Percentiles rank a stretch among this genome's conserved stretches.
phyloP scores from a whole-genome alignment of 495 filamentous ascomycete genomes.

The Aspergillus baeticus region DNA sequence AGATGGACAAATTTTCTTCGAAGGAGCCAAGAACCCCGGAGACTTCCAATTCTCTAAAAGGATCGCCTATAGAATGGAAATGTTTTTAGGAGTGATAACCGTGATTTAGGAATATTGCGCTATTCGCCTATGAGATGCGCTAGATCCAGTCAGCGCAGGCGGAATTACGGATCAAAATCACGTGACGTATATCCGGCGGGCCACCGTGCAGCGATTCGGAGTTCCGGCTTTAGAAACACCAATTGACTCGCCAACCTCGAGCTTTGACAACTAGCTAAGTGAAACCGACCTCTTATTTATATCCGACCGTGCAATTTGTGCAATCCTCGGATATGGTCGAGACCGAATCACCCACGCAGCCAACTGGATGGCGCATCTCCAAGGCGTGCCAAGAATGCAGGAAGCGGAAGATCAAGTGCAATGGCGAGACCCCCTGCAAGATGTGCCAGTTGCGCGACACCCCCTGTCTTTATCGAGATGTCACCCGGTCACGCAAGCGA shows the following conservation, averaged over 20 bases:
- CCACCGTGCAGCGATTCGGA: background rate
- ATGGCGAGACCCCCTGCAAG: conserved; percentile 42
- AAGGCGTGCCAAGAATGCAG: conserved; percentile 47
- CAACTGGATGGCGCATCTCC: conserved; percentile 36
- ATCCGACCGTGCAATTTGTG: background rate
- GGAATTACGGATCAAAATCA: conserved; percentile 13
- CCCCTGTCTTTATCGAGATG: conserved; percentile 38
- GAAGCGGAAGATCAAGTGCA: conserved; percentile 46
- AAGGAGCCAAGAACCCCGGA: background rate
- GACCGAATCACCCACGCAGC: conserved; percentile 15
- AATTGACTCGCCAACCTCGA: background rate
- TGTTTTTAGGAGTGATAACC: too few species aligned
- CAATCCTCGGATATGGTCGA: conserved; percentile 27
- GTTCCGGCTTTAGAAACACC: background rate
- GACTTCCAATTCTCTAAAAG: too few species aligned
- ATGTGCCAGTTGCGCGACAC: conserved; percentile 38
- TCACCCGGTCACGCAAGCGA: conserved; percentile 40
- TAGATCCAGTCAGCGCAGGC: background rate
- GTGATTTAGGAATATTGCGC: too few species aligned
- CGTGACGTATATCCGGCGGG: conserved; percentile 15
- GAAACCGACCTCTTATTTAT: background rate
- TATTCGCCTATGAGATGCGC: too few species aligned
- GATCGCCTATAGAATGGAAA: too few species aligned
- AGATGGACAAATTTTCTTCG: too few species aligned
- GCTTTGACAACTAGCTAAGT: background rate